Evolutionary conservation across 768 basidiomycete species (phyloP), one percentile per base, ranked within the genome.

Genomic region (Favolaschia claudopus): DNA sequence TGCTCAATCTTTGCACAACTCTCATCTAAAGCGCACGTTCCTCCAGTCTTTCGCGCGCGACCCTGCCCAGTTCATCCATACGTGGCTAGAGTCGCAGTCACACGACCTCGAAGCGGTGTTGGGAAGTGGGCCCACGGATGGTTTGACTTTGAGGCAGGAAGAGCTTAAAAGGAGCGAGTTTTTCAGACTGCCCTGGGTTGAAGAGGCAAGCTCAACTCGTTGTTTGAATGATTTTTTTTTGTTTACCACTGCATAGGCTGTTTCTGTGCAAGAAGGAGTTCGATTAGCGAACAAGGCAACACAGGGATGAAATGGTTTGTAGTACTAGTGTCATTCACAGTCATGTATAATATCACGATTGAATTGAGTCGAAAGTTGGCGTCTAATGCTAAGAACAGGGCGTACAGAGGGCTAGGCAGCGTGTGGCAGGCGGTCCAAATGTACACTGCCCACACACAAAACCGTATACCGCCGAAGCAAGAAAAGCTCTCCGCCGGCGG

Each of bases 141-240:
- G 90, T 25, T 81, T 85, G 69, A 87, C 87, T 2, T 83, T 96
- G 10, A 77, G 92, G n/a, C 92, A 92, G 55, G 95, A 96, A 64
- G 95, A 97, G 70, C 76, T 97, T 51, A 84, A 89, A 60, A 77
- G 93, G 48, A 95, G 92, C 68, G 95, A 97, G 71, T 91, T 95
- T 76, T 98, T 97, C 83, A 81, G 83, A 60, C 73, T 96, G 69
- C 92, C 94, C 5, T 98, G 95, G 95, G 94, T 97, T 13, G 89
- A 91, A 65, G 86, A 87, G 79, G 83, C 38, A n/a, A 10, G n/a
- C 19, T 15, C 38, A n/a, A 39, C 38, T n/a, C 38, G 38, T 58
- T 22, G 44, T 28, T 45, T 44, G 31, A 7, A n/a, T 38, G 38
- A 19, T 4, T 25, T 32, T 6, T 39, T 13, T 2, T n/a, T 10